Conservation (phyloP, 805 yeast genomes). For the Schwanniomyces sp. region DNA sequence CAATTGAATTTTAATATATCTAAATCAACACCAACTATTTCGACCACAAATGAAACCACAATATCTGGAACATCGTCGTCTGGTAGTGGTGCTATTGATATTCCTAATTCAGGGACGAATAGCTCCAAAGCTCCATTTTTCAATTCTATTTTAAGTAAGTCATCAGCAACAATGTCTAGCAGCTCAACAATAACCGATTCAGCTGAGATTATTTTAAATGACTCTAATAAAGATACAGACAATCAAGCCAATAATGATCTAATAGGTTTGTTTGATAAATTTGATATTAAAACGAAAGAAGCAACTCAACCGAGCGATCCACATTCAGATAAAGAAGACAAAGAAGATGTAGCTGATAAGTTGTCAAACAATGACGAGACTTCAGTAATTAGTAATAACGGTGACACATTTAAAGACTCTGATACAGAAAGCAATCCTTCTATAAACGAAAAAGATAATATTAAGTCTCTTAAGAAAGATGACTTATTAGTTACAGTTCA, state of each 20-base stretch:
- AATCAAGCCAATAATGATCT: conserved; percentile 15
- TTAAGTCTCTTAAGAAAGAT: neutral
- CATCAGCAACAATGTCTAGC: conserved; percentile 6
- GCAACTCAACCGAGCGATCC: conserved; percentile 1
- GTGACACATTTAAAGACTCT: neutral
- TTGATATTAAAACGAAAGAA: conserved; percentile 20
- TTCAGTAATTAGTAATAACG: neutral
- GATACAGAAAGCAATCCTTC: neutral
- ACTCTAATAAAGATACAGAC: conserved; percentile 1
- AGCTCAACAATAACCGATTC: conserved; percentile 7
- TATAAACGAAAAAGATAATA: neutral
- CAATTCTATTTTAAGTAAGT: conserved; percentile 12
- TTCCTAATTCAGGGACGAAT: conserved; percentile 5
- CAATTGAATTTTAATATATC: conserved; percentile 33
- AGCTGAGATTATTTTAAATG: conserved; percentile 21
- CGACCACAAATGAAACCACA: conserved; percentile 36
- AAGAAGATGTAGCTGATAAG: neutral
- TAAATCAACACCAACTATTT: conserved; percentile 42
- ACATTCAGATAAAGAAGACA: neutral
- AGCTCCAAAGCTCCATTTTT: conserved; percentile 16
- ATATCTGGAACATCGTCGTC: conserved; percentile 16
- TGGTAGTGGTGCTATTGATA: conserved; percentile 3
- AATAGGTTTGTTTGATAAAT: conserved; percentile 35
- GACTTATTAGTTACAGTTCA: neutral
- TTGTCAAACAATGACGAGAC: neutral